A percentile compares a stretch with the other conserved stretches of the same genome.
These are phyloP conservation scores for Flaveria robusta DNA, from an alignment of 129 eudicot species.

Conservation along the genomic window DNA sequence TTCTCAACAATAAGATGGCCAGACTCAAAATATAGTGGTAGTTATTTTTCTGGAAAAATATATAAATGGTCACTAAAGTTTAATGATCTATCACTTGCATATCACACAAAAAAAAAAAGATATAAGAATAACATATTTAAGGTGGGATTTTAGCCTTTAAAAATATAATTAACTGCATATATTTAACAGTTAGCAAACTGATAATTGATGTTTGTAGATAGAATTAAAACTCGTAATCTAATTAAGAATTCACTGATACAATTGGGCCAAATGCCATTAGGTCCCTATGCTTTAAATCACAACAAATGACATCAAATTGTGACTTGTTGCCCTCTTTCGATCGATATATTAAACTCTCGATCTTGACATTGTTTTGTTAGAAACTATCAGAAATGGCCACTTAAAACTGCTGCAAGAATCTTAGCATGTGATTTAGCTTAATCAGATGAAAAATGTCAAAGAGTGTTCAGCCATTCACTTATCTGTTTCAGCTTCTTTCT, in stretches of 20 bases:
- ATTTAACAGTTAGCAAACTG: not conserved
- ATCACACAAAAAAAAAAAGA: conserved; percentile 13
- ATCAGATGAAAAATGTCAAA: no score
- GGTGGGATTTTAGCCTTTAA: no score
- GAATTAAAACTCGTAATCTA: not conserved
- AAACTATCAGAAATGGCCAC: not conserved
- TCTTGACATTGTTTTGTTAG: not conserved
- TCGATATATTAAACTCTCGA: not conserved
- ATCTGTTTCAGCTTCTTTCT: not conserved
- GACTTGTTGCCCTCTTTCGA: not conserved
- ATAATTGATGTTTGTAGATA: not conserved
- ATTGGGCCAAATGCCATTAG: not conserved
- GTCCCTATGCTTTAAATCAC: conserved; percentile 7
- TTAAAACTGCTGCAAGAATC: no score
- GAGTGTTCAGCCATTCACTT: no score
- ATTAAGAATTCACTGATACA: not conserved
- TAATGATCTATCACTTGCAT: not conserved
- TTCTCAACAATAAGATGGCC: not conserved
- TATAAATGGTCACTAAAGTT: not conserved
- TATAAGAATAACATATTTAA: not conserved
- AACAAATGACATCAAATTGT: not conserved
- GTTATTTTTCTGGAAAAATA: not conserved
- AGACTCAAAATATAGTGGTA: not conserved
- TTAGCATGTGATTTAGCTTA: no score
- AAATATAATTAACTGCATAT: no score